phyloP scores from a whole-genome alignment of 345 rosid species.

The Euphorbia peplus region DNA sequence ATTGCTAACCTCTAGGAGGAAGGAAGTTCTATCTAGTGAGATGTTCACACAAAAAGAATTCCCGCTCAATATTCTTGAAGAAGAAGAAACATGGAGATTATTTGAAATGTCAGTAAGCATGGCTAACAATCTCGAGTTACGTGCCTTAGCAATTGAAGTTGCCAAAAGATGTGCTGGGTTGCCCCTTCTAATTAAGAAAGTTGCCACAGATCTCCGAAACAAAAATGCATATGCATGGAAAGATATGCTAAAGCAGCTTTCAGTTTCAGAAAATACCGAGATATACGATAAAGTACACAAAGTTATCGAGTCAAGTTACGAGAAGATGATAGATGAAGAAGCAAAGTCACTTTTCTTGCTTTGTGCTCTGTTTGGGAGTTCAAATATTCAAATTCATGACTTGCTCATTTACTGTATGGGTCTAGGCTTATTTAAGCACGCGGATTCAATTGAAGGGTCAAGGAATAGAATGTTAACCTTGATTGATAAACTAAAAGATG shows the following conservation, averaged over 20 bases:
- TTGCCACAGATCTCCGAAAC: conserved; percentile 16
- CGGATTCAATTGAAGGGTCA: background rate
- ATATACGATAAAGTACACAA: background rate
- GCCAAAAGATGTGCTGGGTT: background rate
- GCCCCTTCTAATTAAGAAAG: conserved; percentile 11
- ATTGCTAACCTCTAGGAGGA: background rate
- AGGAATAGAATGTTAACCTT: background rate
- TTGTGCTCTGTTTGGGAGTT: too few relatives aligned
- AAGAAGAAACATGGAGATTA: conserved; percentile 6
- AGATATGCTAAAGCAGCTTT: background rate
- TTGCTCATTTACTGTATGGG: background rate
- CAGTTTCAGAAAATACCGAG: background rate
- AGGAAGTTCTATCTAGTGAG: background rate
- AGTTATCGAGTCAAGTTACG: background rate
- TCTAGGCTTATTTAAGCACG: background rate
- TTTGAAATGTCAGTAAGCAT: background rate
- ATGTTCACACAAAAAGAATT: background rate
- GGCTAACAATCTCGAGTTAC: background rate
- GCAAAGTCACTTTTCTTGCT: too few relatives aligned
- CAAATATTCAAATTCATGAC: background rate
- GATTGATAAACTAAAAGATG: background rate
- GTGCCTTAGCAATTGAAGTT: background rate
- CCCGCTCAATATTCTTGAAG: background rate
- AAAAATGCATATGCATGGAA: background rate
- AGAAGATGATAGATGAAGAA: background rate